A percentile compares a stretch with the other conserved stretches of the same genome.
phyloP scores from a whole-genome alignment of 106 monocot genomes.

The Acanthochlamys bracteata region DNA sequence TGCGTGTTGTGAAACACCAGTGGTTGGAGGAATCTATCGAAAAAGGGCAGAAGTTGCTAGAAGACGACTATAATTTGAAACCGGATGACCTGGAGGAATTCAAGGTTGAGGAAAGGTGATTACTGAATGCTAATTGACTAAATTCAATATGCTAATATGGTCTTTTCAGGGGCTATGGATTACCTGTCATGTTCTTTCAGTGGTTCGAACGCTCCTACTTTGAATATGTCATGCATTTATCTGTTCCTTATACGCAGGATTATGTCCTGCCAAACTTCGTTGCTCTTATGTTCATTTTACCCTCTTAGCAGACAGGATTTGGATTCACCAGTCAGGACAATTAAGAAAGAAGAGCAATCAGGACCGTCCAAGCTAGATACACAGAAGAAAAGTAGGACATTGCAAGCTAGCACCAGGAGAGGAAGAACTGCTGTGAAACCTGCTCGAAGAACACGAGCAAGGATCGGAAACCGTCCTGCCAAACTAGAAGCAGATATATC shows the following conservation, averaged over 20 bases:
- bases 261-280: no score
- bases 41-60: constrained; percentile 40
- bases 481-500: no score
- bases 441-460: no score
- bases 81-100: constrained; percentile 56
- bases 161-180: no score
- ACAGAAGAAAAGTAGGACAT: no score
- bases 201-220: not conserved
- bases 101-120: constrained; percentile 42
- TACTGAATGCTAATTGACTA: not conserved
- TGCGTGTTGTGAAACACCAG: constrained; percentile 57
- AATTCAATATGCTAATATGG: no score
- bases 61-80: constrained; percentile 64
- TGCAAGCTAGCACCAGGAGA: no score
- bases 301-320: constrained; percentile 17
- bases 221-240: no score
- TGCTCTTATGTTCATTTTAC: not conserved
- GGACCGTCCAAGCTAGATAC: no score
- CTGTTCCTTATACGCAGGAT: no score
- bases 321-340: constrained; percentile 7
- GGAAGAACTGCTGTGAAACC: no score
- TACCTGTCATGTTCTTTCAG: not conserved
- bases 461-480: no score
- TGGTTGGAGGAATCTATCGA: constrained; percentile 87
- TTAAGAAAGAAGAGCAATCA: constrained; percentile 10